A percentile compares a stretch with the other conserved stretches of the same genome.
Evolutionary conservation across 1,284 basidiomycete species (phyloP).

Genomic region (Cutaneotrichosporon sp.): DNA sequence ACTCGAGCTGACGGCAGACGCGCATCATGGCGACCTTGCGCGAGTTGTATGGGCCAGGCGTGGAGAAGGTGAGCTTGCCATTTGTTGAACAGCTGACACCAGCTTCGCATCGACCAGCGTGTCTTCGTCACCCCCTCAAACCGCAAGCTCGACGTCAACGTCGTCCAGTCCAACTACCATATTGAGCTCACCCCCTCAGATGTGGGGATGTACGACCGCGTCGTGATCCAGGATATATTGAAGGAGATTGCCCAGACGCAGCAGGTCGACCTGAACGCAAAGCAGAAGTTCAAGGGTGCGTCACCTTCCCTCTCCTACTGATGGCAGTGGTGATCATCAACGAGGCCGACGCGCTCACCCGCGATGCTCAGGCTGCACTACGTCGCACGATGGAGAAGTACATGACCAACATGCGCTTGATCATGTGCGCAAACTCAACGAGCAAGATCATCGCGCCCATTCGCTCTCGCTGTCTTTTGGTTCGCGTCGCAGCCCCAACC

Average conservation of each 20-base stretch:
- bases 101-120: constrained; percentile 98
- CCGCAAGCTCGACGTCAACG: constrained; percentile 92
- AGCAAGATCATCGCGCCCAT: constrained; percentile 97
- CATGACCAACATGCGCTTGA: constrained; percentile 95
- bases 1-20: constrained; percentile 57
- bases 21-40: constrained; percentile 84
- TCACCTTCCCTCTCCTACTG: neutral
- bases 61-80: constrained; percentile 70
- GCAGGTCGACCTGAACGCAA: constrained; percentile 92
- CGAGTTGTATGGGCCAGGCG: constrained; percentile 87
- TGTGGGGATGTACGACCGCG: constrained; percentile 91
- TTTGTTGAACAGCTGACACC: constrained; percentile 13
- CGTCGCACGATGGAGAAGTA: constrained; percentile 99
- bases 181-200: constrained; percentile 99
- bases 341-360: constrained; percentile 89
- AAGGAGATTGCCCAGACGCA: constrained; percentile 99
- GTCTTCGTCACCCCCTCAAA: constrained; percentile 93
- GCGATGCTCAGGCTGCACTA: constrained; percentile 95
- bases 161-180: constrained; percentile 97
- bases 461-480: constrained; percentile 86
- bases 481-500: constrained; percentile 87
- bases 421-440: constrained; percentile 96
- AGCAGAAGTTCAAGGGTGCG: constrained; percentile 92
- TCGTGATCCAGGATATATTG: constrained; percentile 93
- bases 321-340: constrained; percentile 90